phyloP scores from a whole-genome alignment of 2,329 filamentous ascomycete species.

The Ophiocordyceps camponoti-saundersi region DNA sequence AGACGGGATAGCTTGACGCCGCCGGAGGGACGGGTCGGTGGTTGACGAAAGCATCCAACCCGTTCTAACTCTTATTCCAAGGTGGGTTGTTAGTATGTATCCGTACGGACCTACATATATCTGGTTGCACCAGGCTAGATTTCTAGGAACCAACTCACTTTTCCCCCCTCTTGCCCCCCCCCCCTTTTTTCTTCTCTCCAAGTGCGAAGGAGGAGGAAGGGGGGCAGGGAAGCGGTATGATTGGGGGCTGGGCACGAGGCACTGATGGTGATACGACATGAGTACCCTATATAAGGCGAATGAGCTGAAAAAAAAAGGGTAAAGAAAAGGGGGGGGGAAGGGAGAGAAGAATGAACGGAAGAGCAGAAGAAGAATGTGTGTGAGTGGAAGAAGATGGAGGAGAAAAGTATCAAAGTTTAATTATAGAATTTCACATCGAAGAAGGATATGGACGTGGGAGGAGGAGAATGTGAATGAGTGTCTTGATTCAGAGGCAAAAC shows the following conservation, averaged over 20 bases:
- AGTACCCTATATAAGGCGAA: conserved; percentile 1
- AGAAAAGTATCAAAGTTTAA: background rate
- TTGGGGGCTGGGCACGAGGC: conserved; percentile 1
- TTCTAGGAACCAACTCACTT: background rate
- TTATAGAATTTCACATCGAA: too few species aligned
- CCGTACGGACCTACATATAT: background rate
- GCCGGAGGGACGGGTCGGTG: background rate
- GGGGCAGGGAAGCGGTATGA: conserved; percentile 7
- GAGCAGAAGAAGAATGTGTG: background rate
- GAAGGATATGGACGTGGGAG: too few species aligned
- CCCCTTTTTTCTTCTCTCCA: background rate
- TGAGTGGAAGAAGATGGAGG: background rate
- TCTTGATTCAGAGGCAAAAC: too few species aligned
- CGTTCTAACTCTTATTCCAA: too few species aligned
- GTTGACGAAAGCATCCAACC: background rate
- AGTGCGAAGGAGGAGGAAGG: conserved; percentile 1
- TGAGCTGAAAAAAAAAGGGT: conserved; percentile 1
- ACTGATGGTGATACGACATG: conserved; percentile 2
- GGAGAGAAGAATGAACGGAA: background rate
- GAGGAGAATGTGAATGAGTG: too few species aligned
- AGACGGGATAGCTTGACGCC: background rate
- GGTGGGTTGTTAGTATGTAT: background rate
- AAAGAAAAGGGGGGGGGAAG: background rate
- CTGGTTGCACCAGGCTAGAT: background rate
- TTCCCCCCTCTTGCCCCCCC: background rate